Conservation (phyloP, 2,329 filamentous ascomycete genomes). For the Fonsecaea monophora region DNA sequence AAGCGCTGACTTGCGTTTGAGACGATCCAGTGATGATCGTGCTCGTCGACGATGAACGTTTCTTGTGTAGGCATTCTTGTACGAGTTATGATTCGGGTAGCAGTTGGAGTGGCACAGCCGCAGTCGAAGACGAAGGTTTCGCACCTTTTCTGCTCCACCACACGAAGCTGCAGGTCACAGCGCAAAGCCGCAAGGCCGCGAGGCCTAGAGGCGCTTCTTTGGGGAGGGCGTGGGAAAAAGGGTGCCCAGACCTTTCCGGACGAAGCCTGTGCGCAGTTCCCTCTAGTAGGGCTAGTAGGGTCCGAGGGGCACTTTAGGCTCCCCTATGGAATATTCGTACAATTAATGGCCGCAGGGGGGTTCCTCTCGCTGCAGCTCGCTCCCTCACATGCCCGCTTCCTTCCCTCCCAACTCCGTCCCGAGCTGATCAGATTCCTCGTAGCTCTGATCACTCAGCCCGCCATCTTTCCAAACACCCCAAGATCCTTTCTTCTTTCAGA, state of each 20-base stretch:
- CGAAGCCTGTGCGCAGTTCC: slow-evolving; percentile 10
- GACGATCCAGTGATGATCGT: slow-evolving; percentile 3
- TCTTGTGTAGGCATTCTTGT: neutral
- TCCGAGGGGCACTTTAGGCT: slow-evolving; percentile 3
- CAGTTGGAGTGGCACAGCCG: neutral
- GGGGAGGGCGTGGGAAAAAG: neutral
- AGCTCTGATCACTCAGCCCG: slow-evolving; percentile 34
- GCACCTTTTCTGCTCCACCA: neutral
- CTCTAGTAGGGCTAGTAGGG: neutral
- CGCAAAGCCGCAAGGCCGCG: neutral
- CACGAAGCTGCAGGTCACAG: neutral
- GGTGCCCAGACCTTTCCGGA: slow-evolving; percentile 15
- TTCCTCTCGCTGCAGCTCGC: slow-evolving; percentile 12
- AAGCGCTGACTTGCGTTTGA: slow-evolving; percentile 26
- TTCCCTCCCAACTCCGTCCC: slow-evolving; percentile 19
- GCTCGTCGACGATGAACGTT: slow-evolving; percentile 8
- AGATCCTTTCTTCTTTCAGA: slow-evolving; percentile 23
- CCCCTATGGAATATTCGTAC: slow-evolving; percentile 10
- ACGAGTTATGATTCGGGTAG: neutral
- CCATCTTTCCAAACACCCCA: slow-evolving; percentile 19
- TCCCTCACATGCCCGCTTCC: slow-evolving; percentile 1
- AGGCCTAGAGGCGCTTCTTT: neutral
- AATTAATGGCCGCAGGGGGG: neutral
- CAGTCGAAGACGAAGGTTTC: neutral
- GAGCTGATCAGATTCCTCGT: slow-evolving; percentile 20